Evolutionary conservation across 345 rosid species (phyloP).

Genomic region (Pugionium cornutum): DNA sequence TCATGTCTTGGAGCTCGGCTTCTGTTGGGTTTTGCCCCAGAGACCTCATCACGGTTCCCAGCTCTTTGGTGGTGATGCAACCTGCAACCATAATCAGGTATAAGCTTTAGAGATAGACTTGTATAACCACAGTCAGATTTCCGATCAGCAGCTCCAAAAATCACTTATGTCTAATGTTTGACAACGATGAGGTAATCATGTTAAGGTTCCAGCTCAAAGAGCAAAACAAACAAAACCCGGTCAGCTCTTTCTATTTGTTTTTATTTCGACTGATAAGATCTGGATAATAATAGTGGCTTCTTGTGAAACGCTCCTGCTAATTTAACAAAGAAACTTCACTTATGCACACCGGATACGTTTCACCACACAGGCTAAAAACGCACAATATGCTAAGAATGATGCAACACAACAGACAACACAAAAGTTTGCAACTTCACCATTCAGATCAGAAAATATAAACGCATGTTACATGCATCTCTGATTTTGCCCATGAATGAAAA

Average conservation of each 20-base stretch:
- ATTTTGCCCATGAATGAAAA: not conserved
- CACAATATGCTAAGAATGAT: not conserved
- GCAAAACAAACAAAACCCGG: too few relatives aligned
- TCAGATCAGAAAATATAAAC: not conserved
- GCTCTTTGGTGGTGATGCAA: constrained; percentile 51
- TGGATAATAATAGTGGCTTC: too few relatives aligned
- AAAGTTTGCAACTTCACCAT: not conserved
- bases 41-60: constrained; percentile 47
- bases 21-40: constrained; percentile 47
- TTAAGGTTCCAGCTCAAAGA: too few relatives aligned
- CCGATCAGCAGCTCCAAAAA: constrained; percentile 4
- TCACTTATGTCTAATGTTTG: too few relatives aligned
- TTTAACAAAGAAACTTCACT: too few relatives aligned
- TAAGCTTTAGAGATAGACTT: constrained; percentile 15
- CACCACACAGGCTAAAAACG: not conserved
- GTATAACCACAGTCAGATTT: not conserved
- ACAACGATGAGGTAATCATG: too few relatives aligned
- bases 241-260: too few relatives aligned
- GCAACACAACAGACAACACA: not conserved
- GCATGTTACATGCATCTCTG: not conserved
- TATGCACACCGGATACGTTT: too few relatives aligned
- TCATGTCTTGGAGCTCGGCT: constrained; percentile 48
- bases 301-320: too few relatives aligned
- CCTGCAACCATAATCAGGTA: constrained; percentile 30
- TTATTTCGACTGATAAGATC: too few relatives aligned